Evolutionary conservation across 805 yeast species (phyloP).

Genomic region (Cyberlindnera meyerae): DNA sequence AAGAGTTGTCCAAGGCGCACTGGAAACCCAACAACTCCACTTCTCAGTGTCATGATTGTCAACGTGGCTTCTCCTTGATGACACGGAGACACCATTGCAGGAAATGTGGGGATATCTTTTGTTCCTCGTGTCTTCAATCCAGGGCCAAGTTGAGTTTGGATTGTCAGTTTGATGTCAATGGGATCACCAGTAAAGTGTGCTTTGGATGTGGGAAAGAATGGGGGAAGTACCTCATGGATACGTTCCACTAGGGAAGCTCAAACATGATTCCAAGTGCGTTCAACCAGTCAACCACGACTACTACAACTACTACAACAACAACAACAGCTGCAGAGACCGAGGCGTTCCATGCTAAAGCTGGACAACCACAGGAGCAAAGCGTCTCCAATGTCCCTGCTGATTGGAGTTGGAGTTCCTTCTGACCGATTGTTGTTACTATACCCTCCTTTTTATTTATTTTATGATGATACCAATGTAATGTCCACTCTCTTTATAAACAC

Average conservation of each 20-base stretch:
- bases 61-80: constrained; percentile 54
- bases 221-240: constrained; percentile 33
- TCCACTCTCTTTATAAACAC: no score
- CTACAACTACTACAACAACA: no score
- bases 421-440: background rate
- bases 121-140: constrained; percentile 53
- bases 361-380: constrained; percentile 5
- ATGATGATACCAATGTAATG: no score
- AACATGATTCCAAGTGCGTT: constrained; percentile 17
- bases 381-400: constrained; percentile 47
- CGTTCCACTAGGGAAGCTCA: constrained; percentile 17
- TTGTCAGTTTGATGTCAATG: constrained; percentile 47
- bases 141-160: constrained; percentile 38
- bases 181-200: constrained; percentile 56
- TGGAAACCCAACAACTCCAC: constrained; percentile 63
- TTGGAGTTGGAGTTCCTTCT: constrained; percentile 64
- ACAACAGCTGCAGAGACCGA: background rate
- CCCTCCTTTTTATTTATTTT: no score
- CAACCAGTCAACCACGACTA: no score
- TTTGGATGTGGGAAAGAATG: constrained; percentile 51
- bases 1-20: constrained; percentile 37
- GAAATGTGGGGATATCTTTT: constrained; percentile 66
- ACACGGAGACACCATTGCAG: constrained; percentile 71
- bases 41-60: constrained; percentile 56
- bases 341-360: background rate